phyloP scores from a whole-genome alignment of 257 asterid species.

The Petunia axillaris region DNA sequence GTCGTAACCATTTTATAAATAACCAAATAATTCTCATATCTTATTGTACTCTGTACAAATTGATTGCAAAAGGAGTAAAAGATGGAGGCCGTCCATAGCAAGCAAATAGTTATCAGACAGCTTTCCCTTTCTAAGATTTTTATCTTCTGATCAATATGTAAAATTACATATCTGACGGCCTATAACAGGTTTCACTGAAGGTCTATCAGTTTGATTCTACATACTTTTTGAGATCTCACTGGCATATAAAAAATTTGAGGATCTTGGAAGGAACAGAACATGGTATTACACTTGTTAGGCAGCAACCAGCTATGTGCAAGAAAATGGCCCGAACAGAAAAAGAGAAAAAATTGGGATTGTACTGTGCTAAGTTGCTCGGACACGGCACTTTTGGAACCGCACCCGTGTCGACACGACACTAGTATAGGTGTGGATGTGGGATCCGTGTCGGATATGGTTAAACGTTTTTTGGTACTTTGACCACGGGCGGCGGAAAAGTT shows the following conservation, averaged over 20 bases:
- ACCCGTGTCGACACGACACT: no score
- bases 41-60: neutral
- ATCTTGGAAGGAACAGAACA: neutral
- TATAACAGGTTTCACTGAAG: neutral
- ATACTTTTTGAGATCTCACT: neutral
- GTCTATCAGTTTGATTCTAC: neutral
- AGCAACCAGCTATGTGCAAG: conserved; percentile 2
- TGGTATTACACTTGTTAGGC: neutral
- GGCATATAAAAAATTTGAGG: neutral
- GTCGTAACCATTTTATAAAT: neutral
- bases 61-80: conserved; percentile 4
- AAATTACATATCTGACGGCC: neutral
- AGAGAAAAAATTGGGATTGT: neutral
- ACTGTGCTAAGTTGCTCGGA: neutral
- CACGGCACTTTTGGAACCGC: no score
- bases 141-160: neutral
- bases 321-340: neutral
- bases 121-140: neutral
- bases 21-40: conserved; percentile 11
- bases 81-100: neutral
- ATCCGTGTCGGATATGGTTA: no score
- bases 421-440: no score
- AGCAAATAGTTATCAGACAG: neutral
- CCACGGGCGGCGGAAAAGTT: no score
- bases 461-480: no score